These are phyloP conservation scores for Trametes cubensis DNA, from an alignment of 768 basidiomycete species.

Conservation along the genomic window DNA sequence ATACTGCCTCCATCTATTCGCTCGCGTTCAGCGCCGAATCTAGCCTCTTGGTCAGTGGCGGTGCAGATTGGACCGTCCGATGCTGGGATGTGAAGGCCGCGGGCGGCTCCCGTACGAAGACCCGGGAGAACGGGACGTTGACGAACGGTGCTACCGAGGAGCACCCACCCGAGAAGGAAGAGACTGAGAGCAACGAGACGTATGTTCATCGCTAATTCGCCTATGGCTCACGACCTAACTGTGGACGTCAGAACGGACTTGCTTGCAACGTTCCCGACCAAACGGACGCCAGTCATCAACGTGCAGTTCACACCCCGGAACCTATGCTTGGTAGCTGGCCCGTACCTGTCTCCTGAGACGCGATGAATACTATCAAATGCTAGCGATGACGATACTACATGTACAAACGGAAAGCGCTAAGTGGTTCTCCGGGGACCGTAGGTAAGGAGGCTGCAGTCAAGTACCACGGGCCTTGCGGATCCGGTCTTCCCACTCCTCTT, in stretches of 20 bases:
- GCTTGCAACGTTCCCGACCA: slow-evolving; percentile 90
- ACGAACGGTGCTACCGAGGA: slow-evolving; percentile 39
- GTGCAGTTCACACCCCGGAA: slow-evolving; percentile 96
- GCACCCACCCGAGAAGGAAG: slow-evolving; percentile 28
- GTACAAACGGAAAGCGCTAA: neutral
- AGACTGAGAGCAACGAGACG: slow-evolving; percentile 64
- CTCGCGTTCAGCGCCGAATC: slow-evolving; percentile 93
- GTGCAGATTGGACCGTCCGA: slow-evolving; percentile 95
- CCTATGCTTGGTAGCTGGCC: slow-evolving; percentile 86
- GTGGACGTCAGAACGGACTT: slow-evolving; percentile 67
- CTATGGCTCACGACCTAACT: slow-evolving; percentile 14
- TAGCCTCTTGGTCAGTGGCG: slow-evolving; percentile 85
- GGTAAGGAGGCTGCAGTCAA: neutral
- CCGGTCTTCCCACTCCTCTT: neutral
- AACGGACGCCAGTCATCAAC: slow-evolving; percentile 90
- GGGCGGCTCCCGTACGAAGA: slow-evolving; percentile 63
- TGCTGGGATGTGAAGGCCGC: slow-evolving; percentile 93
- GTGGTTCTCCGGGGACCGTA: neutral
- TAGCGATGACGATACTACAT: neutral
- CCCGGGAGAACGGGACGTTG: slow-evolving; percentile 56
- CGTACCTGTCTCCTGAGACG: slow-evolving; percentile 62
- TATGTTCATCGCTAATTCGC: slow-evolving; percentile 42
- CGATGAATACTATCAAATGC: slow-evolving; percentile 37
- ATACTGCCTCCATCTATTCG: slow-evolving; percentile 86
- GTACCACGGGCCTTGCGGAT: neutral